Base-by-base conservation (phyloP, 2,329 filamentous ascomycete genomes). In the Xylariaceae sp. region DNA sequence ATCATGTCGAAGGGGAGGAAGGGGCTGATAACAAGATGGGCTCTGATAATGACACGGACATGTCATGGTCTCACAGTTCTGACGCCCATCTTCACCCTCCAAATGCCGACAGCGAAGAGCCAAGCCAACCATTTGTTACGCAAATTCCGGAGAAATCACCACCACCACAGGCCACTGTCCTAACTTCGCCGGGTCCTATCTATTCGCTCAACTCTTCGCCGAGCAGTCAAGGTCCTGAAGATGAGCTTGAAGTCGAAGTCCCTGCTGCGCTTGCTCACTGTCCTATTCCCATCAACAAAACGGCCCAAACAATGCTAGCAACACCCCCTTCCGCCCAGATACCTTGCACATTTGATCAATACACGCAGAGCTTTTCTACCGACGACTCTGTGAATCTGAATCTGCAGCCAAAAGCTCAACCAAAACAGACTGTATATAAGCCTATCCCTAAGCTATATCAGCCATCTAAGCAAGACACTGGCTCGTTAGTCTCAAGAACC, bases 261-360 rank as follows among this genome's bases (percentile, higher is more conserved):
- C 72, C 69, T 15, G 65, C 55, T 9, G 66, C 66, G 1, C 64
- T 72, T 15, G 57, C 63, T 17, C 59, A 66, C 15, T 59, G 45
- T 47, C 37, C 58, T n/a, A 47, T 64, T 10, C 55, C 68, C 23
- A 55, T 68, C 56, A 69, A 70, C 39, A 69, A 66, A 51, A 51
- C 61, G 53, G 59, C 61, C 50, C 49, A 63, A 17, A 65, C 61
- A 39, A 62, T 67, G 23, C 61, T 62, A 44, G 58, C 66, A 41
- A 73, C 72, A 7, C 71, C 72, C 15, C 71, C 71, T 11, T 74
- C 72, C 13, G 72, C 72, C 6, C 72, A 73, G 51, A 53, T 70
- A 5, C 69, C 71, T 30, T 72, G 67, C 60, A 73, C 71, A 17
- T 65, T 70, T 30, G 64, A 69, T 15, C 59, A 62, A 11, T 58